These are phyloP conservation scores for Paramecium sexaurelia DNA, from an alignment of 73 alveolate genomes.

Conservation along the genomic window DNA sequence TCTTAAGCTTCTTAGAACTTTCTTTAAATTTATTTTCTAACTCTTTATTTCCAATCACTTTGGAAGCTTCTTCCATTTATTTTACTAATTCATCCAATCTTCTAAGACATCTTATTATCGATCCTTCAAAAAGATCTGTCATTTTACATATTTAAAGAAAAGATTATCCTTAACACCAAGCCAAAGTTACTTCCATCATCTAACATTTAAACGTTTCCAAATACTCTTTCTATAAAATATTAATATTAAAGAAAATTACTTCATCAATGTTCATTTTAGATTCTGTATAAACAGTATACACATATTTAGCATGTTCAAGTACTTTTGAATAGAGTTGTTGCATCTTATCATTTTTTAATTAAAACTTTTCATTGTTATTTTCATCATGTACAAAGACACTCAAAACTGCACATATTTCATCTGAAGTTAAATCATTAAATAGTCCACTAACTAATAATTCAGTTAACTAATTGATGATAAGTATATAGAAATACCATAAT, in stretches of 20 bases:
- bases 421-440: constrained; percentile 84
- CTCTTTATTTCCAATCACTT: constrained; percentile 90
- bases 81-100: constrained; percentile 95
- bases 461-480: constrained; percentile 64
- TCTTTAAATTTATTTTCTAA: constrained; percentile 90
- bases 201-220: constrained; percentile 69
- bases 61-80: constrained; percentile 88
- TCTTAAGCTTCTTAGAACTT: constrained; percentile 90
- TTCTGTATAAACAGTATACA: constrained; percentile 89
- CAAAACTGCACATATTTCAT: constrained; percentile 89
- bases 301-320: constrained; percentile 77
- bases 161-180: constrained; percentile 94
- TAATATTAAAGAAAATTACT: constrained; percentile 75
- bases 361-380: constrained; percentile 73
- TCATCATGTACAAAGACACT: constrained; percentile 88
- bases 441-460: constrained; percentile 90
- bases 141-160: constrained; percentile 90
- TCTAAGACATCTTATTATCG: constrained; percentile 92
- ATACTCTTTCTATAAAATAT: constrained; percentile 50
- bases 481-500: constrained; percentile 68
- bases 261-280: constrained; percentile 93
- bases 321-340: constrained; percentile 54
- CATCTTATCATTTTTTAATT: constrained; percentile 81
- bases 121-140: constrained; percentile 96
- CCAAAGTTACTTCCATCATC: constrained; percentile 89